Evolutionary conservation across 164 flowering plant genomes (phyloP).

Genomic region (Vitis rotundifolia): DNA sequence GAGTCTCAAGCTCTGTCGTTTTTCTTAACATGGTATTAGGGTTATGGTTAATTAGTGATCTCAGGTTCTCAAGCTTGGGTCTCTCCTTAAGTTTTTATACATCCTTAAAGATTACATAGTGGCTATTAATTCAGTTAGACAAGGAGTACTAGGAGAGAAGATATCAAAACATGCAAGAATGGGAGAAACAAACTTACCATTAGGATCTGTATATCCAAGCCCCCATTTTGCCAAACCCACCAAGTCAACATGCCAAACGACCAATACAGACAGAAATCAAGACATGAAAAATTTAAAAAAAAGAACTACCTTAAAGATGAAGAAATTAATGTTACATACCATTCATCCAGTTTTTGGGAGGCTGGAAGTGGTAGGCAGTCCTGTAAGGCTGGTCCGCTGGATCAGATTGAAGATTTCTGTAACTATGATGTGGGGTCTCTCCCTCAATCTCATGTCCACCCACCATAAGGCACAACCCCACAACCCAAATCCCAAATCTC

Average conservation of each 20-base stretch:
- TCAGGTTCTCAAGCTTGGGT: too few relatives aligned
- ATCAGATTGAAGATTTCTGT: slow-evolving; percentile 15
- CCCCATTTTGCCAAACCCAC: too few relatives aligned
- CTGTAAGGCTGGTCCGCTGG: slow-evolving; percentile 33
- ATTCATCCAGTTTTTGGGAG: slow-evolving; percentile 48
- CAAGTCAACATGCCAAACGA: background rate
- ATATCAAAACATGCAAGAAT: too few relatives aligned
- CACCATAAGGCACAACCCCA: slow-evolving; percentile 12
- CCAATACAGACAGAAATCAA: background rate
- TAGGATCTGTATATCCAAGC: too few relatives aligned
- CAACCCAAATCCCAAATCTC: background rate
- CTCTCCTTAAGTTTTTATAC: too few relatives aligned
- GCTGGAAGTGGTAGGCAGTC: slow-evolving; percentile 43
- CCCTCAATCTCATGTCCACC: background rate
- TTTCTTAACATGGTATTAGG: too few relatives aligned
- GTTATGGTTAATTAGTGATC: too few relatives aligned
- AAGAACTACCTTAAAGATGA: background rate
- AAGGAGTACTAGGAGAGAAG: too few relatives aligned
- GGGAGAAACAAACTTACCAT: too few relatives aligned
- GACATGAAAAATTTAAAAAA: background rate
- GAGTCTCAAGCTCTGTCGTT: too few relatives aligned
- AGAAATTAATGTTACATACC: slow-evolving; percentile 20
- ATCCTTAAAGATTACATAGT: too few relatives aligned
- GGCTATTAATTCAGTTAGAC: too few relatives aligned
- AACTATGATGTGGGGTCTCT: slow-evolving; percentile 16